A percentile compares a stretch with the other conserved stretches of the same genome.
These are phyloP conservation scores for Suillus subaureus DNA, from an alignment of 768 basidiomycete species.

Conservation along the genomic window DNA sequence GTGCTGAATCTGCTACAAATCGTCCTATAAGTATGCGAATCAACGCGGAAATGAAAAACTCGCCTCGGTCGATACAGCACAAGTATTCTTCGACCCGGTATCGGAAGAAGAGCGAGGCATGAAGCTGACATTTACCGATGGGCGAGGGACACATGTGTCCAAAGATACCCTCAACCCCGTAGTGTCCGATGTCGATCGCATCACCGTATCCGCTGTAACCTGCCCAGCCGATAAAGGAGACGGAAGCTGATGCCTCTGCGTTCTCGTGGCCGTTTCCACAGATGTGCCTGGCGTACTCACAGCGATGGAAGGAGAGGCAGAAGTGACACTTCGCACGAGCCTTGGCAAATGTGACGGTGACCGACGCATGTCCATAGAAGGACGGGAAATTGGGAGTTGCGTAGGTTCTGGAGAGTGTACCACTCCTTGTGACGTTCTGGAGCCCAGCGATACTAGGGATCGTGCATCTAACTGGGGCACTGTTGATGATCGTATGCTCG, in stretches of 20 bases:
- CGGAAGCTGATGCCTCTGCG: background rate
- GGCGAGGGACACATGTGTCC: background rate
- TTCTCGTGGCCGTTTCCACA: background rate
- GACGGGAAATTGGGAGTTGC: background rate
- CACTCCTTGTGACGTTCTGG: background rate
- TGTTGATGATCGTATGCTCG: background rate
- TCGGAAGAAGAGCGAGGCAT: background rate
- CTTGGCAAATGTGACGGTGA: constrained; percentile 5
- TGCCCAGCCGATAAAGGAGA: background rate
- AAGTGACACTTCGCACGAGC: constrained; percentile 3
- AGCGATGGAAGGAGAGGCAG: background rate
- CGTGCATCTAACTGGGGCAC: constrained; percentile 24
- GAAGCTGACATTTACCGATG: background rate
- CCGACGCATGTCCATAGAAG: background rate
- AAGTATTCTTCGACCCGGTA: background rate
- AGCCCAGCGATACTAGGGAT: background rate
- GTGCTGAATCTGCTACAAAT: background rate
- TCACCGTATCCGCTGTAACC: background rate
- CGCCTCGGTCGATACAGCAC: background rate
- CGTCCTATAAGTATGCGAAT: background rate
- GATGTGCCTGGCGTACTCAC: background rate
- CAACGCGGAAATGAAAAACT: too few species aligned
- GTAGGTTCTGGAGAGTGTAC: background rate
- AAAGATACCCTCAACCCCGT: background rate
- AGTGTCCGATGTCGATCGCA: background rate